Conservation (phyloP, 1,284 basidiomycete species). For the Moesziomyces antarcticus region DNA sequence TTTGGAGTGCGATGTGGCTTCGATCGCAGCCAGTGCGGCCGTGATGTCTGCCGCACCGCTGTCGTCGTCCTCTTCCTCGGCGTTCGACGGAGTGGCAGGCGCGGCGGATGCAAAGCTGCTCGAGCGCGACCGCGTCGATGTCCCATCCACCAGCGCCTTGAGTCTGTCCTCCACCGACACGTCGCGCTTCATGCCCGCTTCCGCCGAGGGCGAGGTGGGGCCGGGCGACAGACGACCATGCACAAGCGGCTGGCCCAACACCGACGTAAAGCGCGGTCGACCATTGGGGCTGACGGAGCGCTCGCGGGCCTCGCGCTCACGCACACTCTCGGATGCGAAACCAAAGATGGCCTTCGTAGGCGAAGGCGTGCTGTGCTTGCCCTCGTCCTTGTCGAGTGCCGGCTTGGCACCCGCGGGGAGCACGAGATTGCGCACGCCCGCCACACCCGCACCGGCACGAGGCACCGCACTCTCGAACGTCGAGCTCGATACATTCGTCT, state of each 20-base stretch:
- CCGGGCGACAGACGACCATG: constrained; percentile 37
- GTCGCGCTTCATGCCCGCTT: constrained; percentile 15
- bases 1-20: constrained; percentile 10
- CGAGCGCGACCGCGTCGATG: not conserved
- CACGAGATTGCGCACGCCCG: constrained; percentile 4
- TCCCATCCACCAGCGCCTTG: constrained; percentile 45
- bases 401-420: constrained; percentile 29
- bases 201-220: constrained; percentile 1
- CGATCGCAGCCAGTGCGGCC: constrained; percentile 23
- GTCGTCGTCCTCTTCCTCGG: constrained; percentile 27
- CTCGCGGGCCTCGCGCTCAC: constrained; percentile 19
- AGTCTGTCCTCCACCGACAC: constrained; percentile 51
- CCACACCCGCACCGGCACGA: not conserved
- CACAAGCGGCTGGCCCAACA: constrained; percentile 53
- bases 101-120: constrained; percentile 9
- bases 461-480: constrained; percentile 47
- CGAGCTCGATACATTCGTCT: constrained; percentile 44
- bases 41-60: constrained; percentile 23
- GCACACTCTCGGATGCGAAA: constrained; percentile 23
- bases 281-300: constrained; percentile 47
- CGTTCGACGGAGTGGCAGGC: not conserved
- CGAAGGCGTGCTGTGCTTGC: constrained; percentile 15
- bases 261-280: constrained; percentile 50
- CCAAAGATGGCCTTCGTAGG: constrained; percentile 41
- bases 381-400: constrained; percentile 34